phyloP scores from a whole-genome alignment of 2,329 filamentous ascomycete species.

The Colletotrichum godetiae region DNA sequence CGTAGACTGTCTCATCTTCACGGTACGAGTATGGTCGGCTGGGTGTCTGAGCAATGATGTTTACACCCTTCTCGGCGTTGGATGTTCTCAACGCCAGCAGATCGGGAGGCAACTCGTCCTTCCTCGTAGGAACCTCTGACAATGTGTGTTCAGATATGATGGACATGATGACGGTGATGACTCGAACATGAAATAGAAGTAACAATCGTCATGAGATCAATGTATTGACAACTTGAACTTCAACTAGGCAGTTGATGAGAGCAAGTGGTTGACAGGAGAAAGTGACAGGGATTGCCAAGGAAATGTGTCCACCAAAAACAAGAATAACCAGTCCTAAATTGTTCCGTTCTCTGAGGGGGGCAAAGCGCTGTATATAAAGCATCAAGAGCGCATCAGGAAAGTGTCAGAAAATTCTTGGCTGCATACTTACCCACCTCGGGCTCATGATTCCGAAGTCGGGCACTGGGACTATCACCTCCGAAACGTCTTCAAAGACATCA shows the following conservation, averaged over 20 bases:
- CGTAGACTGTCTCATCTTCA: constrained; percentile 37
- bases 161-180: background rate
- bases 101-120: constrained; percentile 18
- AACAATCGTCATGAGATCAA: background rate
- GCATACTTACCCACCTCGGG: constrained; percentile 17
- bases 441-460: constrained; percentile 25
- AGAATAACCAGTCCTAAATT: background rate
- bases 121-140: constrained; percentile 25
- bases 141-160: constrained; percentile 27
- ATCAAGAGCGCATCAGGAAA: background rate
- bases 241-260: constrained; percentile 13
- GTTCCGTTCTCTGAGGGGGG: background rate
- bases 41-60: constrained; percentile 29
- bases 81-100: constrained; percentile 20
- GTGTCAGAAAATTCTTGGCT: background rate
- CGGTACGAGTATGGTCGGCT: constrained; percentile 29
- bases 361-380: constrained; percentile 18
- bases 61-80: constrained; percentile 34
- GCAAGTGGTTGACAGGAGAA: background rate
- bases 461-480: background rate
- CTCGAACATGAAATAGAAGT: background rate
- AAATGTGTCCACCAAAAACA: constrained; percentile 1
- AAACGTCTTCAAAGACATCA: constrained; percentile 12
- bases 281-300: constrained; percentile 2
- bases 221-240: constrained; percentile 11